These are phyloP conservation scores for Zoysia pacifica DNA, from an alignment of 176 grass and related monocot genomes.

Conservation along the genomic window DNA sequence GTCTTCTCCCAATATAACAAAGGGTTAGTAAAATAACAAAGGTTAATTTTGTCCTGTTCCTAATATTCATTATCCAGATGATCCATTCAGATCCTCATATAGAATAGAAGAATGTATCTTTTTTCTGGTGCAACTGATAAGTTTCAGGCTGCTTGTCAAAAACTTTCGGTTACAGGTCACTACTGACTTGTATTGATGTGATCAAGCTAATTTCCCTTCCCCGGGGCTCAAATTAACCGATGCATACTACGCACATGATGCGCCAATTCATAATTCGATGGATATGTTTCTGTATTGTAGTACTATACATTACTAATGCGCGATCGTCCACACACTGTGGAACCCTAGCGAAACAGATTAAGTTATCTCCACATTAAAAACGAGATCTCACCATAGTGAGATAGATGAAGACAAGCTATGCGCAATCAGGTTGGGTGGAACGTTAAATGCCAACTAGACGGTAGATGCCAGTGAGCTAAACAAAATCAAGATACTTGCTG, in stretches of 20 bases:
- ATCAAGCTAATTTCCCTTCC: slow-evolving; percentile 6
- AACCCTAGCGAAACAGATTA: slow-evolving; percentile 24
- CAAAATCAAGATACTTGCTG: slow-evolving; percentile 22
- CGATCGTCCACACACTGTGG: slow-evolving; percentile 28
- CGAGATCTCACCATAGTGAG: slow-evolving; percentile 30
- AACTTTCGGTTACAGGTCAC: slow-evolving; percentile 2
- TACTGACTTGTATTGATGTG: slow-evolving; percentile 23
- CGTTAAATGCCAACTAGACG: slow-evolving; percentile 43
- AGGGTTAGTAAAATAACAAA: slow-evolving; percentile 22
- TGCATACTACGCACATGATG: background rate
- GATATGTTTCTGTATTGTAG: slow-evolving; percentile 21
- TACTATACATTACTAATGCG: slow-evolving; percentile 20
- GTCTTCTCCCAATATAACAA: slow-evolving; percentile 17
- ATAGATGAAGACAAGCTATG: slow-evolving; percentile 26
- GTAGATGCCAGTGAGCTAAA: slow-evolving; percentile 38
- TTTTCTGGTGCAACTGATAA: background rate
- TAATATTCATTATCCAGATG: background rate
- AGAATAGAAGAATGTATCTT: slow-evolving; percentile 1
- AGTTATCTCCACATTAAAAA: slow-evolving; percentile 31
- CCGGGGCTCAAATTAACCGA: background rate
- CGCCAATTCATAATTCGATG: slow-evolving; percentile 2
- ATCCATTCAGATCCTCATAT: background rate
- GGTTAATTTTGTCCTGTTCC: background rate
- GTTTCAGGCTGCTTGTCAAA: background rate
- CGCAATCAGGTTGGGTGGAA: slow-evolving; percentile 35